Percentiles rank a stretch among this genome's conserved stretches.
Conservation (phyloP, 2,329 filamentous ascomycete genomes). For the Stemphylium lycopersici region DNA sequence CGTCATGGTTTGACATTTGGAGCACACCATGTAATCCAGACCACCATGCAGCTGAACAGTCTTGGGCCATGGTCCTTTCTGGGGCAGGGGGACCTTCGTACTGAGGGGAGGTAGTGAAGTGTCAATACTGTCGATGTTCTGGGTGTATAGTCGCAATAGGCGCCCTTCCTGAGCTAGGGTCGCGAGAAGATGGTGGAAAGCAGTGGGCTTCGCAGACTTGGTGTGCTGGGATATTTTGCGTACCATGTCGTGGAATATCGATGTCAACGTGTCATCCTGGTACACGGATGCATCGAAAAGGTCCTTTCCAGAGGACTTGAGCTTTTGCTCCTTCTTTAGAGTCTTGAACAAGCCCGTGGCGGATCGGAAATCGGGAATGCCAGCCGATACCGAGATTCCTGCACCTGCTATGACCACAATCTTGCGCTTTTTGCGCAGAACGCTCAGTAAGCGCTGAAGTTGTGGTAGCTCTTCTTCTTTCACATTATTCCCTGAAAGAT, state of each 20-base stretch:
- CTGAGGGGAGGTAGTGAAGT: slow-evolving; percentile 78
- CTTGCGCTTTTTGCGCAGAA: slow-evolving; percentile 87
- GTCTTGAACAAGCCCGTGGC: slow-evolving; percentile 87
- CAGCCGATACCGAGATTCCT: slow-evolving; percentile 94
- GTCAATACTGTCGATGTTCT: slow-evolving; percentile 97
- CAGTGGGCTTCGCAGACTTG: slow-evolving; percentile 76
- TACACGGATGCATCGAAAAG: slow-evolving; percentile 98
- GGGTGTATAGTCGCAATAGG: slow-evolving; percentile 87
- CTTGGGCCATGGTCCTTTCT: slow-evolving; percentile 88
- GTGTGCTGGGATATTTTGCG: slow-evolving; percentile 83
- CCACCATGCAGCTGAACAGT: slow-evolving; percentile 95
- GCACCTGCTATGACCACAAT: slow-evolving; percentile 96
- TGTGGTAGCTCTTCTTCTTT: slow-evolving; percentile 65
- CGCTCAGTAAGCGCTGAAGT: slow-evolving; percentile 73
- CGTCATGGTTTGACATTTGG: slow-evolving; percentile 81
- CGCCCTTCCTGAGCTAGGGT: slow-evolving; percentile 87
- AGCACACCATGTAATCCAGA: slow-evolving; percentile 94
- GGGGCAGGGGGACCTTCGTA: slow-evolving; percentile 79
- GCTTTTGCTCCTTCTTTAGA: slow-evolving; percentile 84
- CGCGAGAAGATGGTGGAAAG: slow-evolving; percentile 92
- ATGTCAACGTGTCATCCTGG: slow-evolving; percentile 85
- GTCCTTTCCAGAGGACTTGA: slow-evolving; percentile 92
- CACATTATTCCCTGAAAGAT: slow-evolving; percentile 65
- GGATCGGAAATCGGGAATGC: slow-evolving; percentile 96
- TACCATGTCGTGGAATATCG: slow-evolving; percentile 95